Evolutionary conservation across 75 land plant genomes (phyloP), one percentile per base, ranked within the genome.

Genomic region (Cunninghamia lanceolata): DNA sequence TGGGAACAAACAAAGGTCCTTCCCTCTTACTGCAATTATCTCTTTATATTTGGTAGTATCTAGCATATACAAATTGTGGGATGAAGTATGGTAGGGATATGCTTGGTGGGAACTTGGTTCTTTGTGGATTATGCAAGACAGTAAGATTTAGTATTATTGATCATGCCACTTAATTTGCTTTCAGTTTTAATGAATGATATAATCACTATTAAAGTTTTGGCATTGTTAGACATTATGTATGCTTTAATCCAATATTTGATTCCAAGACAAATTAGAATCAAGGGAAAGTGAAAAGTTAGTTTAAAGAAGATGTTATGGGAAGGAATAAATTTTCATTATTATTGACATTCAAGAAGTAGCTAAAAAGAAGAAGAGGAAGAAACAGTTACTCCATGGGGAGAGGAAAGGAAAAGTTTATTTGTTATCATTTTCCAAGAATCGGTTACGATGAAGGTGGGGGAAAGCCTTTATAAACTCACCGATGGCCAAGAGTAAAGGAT

Each of bases 1-100:
- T 88, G 95, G 99, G 34, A 98, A 98, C 88, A 89, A 95, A 87
- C 99, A 98, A 86, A 88, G 99, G 39, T 98, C 96, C 83, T 96
- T 98, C 85, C 99, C 99, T 13, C 91, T 96, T 83, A 92, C 95
- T 0, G 73, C 91, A 32, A 96, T 88, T 35, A 91, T 96, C 42
- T 95, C 99, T 40, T 88, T 77, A 13, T 98, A 98, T 86, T 89
- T 98, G 89, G 88, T 93, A 30, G 50, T 92, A 86, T 89, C 92
- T 52, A 90, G 95, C 21, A 84, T 94, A 17, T 94, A 92, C 79
- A 89, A 91, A 83, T 85, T 98, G 79, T 95, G 98, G 96, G 94
- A 92, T 82, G 98, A 98, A 82, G 92, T 96, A 46, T 95, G 96
- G 98, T 91, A 93, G 90, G 95, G 93, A 75, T 88, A 92, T 86